Percentiles rank a stretch among this genome's conserved stretches.
phyloP scores from a whole-genome alignment of 495 filamentous ascomycete species.

The Halenospora varia region DNA sequence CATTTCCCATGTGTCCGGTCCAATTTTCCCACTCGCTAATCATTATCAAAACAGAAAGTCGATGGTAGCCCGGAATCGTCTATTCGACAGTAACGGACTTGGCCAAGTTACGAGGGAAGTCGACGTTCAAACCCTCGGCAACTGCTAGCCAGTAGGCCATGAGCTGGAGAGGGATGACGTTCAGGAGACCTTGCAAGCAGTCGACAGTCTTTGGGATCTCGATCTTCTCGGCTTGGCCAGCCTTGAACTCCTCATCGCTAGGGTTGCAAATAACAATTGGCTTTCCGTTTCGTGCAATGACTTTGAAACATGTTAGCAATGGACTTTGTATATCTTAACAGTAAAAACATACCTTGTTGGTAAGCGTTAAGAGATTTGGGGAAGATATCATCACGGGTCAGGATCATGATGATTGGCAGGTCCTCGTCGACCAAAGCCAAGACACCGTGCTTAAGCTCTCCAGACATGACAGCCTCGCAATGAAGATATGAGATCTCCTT shows the following conservation, averaged over 20 bases:
- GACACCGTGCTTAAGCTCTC: constrained; percentile 97
- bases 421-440: constrained; percentile 96
- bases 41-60: constrained; percentile 1
- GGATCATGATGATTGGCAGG: constrained; percentile 98
- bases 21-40: background rate
- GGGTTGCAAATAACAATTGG: constrained; percentile 98
- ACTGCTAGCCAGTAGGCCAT: constrained; percentile 99
- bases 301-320: constrained; percentile 38
- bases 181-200: constrained; percentile 90
- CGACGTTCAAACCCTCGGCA: constrained; percentile 90
- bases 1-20: background rate
- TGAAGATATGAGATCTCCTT: constrained; percentile 99
- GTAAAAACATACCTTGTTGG: constrained; percentile 67
- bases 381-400: constrained; percentile 93
- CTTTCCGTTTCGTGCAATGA: constrained; percentile 88
- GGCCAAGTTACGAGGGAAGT: constrained; percentile 95
- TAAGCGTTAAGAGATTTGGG: constrained; percentile 97
- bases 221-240: constrained; percentile 88
- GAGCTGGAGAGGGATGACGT: constrained; percentile 95
- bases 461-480: constrained; percentile 99
- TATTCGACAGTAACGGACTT: constrained; percentile 99
- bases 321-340: constrained; percentile 2
- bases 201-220: constrained; percentile 96
- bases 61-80: constrained; percentile 23
- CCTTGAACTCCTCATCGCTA: constrained; percentile 81